Evolutionary conservation across 1,284 basidiomycete species (phyloP).

Genomic region (Grifola frondosa): DNA sequence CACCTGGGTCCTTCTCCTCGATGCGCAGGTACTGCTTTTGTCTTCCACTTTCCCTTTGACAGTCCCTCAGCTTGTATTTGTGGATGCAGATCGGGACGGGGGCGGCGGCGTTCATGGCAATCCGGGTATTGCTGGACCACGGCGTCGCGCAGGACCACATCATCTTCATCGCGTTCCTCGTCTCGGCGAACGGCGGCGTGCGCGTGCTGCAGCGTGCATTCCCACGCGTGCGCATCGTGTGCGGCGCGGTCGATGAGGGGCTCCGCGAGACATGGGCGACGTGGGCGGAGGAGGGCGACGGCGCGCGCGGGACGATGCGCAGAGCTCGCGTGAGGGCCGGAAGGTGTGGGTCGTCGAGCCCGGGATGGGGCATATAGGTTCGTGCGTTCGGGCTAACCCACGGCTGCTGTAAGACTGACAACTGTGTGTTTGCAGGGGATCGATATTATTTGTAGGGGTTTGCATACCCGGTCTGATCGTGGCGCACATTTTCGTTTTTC

Average conservation of each 20-base stretch:
- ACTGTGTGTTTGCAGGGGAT: slow-evolving; percentile 40
- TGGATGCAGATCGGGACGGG: slow-evolving; percentile 82
- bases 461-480: not conserved
- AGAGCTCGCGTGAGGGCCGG: slow-evolving; percentile 40
- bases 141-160: slow-evolving; percentile 86
- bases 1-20: slow-evolving; percentile 87
- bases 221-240: slow-evolving; percentile 79
- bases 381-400: no score
- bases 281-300: slow-evolving; percentile 42
- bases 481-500: no score
- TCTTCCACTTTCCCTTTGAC: not conserved
- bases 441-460: slow-evolving; percentile 43
- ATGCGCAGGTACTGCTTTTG: slow-evolving; percentile 76
- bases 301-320: slow-evolving; percentile 33
- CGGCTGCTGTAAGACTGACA: no score
- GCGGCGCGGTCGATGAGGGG: slow-evolving; percentile 76
- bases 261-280: slow-evolving; percentile 73
- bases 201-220: slow-evolving; percentile 81
- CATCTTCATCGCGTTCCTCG: slow-evolving; percentile 87
- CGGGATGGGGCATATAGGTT: slow-evolving; percentile 82
- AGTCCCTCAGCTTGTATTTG: not conserved
- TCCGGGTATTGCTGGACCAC: slow-evolving; percentile 93
- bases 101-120: slow-evolving; percentile 94
- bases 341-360: slow-evolving; percentile 78
- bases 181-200: slow-evolving; percentile 78